A percentile compares a stretch with the other conserved stretches of the same genome.
These are phyloP conservation scores for Pseudozyma sp. DNA, from an alignment of 1,284 basidiomycete species.

Conservation along the genomic window DNA sequence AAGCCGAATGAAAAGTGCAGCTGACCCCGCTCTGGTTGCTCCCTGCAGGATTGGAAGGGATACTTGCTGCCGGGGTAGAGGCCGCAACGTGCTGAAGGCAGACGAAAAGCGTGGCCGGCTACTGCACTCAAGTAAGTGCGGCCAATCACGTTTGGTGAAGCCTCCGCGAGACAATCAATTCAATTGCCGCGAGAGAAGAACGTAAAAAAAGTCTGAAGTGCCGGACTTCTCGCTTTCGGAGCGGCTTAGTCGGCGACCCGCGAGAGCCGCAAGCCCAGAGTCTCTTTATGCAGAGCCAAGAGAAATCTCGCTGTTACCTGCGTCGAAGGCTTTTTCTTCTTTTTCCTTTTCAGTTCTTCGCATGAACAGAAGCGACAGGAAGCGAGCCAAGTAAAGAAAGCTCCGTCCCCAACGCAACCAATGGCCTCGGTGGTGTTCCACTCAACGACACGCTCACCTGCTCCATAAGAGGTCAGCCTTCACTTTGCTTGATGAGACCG, in stretches of 20 bases:
- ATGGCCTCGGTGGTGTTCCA: too few species aligned
- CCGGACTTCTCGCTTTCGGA: not conserved
- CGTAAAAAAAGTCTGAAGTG: not conserved
- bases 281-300: constrained; percentile 24
- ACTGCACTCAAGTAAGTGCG: not conserved
- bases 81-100: too few species aligned
- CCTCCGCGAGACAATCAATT: too few species aligned
- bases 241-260: constrained; percentile 26
- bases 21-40: not conserved
- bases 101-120: not conserved
- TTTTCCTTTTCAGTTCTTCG: too few species aligned
- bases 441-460: too few species aligned
- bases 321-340: constrained; percentile 16
- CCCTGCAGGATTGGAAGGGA: not conserved
- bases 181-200: not conserved
- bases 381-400: too few species aligned
- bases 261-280: constrained; percentile 16
- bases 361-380: too few species aligned
- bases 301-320: constrained; percentile 6
- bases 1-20: not conserved
- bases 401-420: too few species aligned
- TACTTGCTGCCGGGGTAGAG: too few species aligned
- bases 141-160: constrained; percentile 7
- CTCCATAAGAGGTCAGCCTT: too few species aligned
- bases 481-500: too few species aligned